Evolutionary conservation across 2,329 filamentous ascomycete genomes (phyloP), one percentile per base, ranked within the genome.

Genomic region (Aspergillus neotritici): DNA sequence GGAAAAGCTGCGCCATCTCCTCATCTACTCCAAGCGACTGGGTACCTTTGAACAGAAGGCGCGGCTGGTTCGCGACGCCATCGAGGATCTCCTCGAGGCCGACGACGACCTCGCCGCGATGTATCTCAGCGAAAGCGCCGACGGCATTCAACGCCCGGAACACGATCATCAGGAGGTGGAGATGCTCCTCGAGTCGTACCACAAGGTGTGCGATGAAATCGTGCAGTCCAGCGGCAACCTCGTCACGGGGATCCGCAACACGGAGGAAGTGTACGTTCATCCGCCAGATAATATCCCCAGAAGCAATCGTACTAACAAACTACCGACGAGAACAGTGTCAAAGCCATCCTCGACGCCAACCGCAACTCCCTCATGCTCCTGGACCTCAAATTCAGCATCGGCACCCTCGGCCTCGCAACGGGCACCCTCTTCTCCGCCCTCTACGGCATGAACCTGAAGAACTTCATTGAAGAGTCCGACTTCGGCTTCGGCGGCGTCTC

Each of bases 361-460:
- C 90, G 93, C 54, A 98, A 98, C 71, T 86, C 89, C 7, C 86
- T 98, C 53, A 98, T 98, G 93, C 77, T 98, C 13, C 79, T 97
- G 28, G 93, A 97, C 52, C 82, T 98, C 56, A 95, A 94, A 63
- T 95, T 97, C 71, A 93, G 86, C 62, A 90, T 98, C 47, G 87
- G 89, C 44, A 97, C 93, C 1, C 79, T 98, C 4, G 89, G 90
- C n/a, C 81, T 97, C 37, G 91, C 88, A 42, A 88, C 90, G 62
- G 93, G 93, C 43, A 96, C 93, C 38, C 94, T 97, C 62, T 78
- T 96, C 57, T 94, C 93, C 7, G 90, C 90, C n/a, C 81, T 98
- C n/a, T 98, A 97, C 75, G 93, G 93, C 56, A 97, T 97, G 90
- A 98, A 98, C 71, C 74, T 98, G 52, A 94, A 96, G 64, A 97